A percentile compares a stretch with the other conserved stretches of the same genome.
These are phyloP conservation scores for Colletotrichum echinochloae DNA, from an alignment of 2,329 filamentous ascomycete species.

Conservation along the genomic window DNA sequence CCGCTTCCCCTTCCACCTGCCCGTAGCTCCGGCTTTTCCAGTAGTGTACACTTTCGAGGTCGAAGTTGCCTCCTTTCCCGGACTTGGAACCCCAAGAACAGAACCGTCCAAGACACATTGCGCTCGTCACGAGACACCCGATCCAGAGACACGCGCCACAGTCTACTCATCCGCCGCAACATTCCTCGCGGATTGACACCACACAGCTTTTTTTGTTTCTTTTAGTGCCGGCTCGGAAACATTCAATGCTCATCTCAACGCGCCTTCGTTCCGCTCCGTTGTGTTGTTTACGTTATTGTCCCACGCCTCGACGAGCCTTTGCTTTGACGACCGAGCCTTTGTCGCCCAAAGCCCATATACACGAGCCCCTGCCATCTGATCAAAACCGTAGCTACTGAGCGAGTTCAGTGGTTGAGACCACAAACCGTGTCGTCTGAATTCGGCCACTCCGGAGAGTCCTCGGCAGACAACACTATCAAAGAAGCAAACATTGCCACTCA, in stretches of 20 bases:
- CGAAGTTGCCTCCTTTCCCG: constrained; percentile 25
- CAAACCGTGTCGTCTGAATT: background rate
- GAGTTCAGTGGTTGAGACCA: background rate
- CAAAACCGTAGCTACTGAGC: constrained; percentile 17
- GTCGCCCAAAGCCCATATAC: constrained; percentile 16
- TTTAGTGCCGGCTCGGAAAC: constrained; percentile 31
- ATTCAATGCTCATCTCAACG: constrained; percentile 41
- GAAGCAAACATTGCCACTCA: background rate
- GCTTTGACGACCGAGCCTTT: constrained; percentile 22
- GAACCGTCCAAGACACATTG: constrained; percentile 17
- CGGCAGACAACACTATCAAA: background rate
- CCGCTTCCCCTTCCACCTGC: constrained; percentile 31
- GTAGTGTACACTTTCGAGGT: constrained; percentile 27
- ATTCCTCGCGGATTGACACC: constrained; percentile 24
- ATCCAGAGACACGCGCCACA: constrained; percentile 12
- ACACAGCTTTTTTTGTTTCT: background rate
- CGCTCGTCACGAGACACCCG: constrained; percentile 27
- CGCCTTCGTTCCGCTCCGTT: constrained; percentile 37
- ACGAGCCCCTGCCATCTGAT: constrained; percentile 18
- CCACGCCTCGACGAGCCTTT: constrained; percentile 19
- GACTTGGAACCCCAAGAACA: background rate
- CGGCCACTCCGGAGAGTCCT: constrained; percentile 1
- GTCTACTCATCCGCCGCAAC: constrained; percentile 25
- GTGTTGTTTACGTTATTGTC: constrained; percentile 35
- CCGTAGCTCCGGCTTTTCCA: constrained; percentile 38